phyloP scores from a whole-genome alignment of 129 eudicot species.

The Pseudognaphalium luteoalbum region DNA sequence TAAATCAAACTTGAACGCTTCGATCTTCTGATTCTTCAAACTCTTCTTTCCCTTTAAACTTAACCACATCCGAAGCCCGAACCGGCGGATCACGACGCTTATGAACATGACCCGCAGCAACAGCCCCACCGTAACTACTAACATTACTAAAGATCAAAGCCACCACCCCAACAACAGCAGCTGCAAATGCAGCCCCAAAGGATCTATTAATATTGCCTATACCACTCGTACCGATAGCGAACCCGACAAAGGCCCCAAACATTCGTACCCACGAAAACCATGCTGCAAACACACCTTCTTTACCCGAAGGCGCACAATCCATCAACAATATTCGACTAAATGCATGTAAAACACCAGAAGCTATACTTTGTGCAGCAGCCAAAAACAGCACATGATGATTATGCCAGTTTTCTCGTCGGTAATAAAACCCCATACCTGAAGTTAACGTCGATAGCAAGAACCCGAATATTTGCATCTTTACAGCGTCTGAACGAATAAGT shows the following conservation, averaged over 20 bases:
- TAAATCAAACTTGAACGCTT: conserved; percentile 36
- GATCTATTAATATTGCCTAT: conserved; percentile 45
- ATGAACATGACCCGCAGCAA: conserved; percentile 69
- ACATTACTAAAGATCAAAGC: conserved; percentile 68
- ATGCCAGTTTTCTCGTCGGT: conserved; percentile 45
- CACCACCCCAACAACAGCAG: conserved; percentile 52
- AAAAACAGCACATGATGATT: conserved; percentile 42
- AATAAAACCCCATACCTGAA: conserved; percentile 70
- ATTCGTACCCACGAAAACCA: conserved; percentile 82
- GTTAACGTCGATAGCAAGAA: conserved; percentile 48
- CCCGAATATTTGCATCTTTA: conserved; percentile 79
- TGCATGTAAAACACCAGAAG: conserved; percentile 60
- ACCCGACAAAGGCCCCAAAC: conserved; percentile 68
- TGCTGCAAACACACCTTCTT: conserved; percentile 70
- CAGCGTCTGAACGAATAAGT: conserved; percentile 64
- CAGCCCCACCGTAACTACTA: conserved; percentile 72
- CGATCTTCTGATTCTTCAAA: conserved; percentile 27
- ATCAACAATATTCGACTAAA: conserved; percentile 63
- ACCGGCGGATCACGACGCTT: conserved; percentile 46
- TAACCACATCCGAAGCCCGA: conserved; percentile 32
- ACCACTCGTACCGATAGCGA: conserved; percentile 53
- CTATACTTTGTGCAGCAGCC: conserved; percentile 53
- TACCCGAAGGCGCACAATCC: conserved; percentile 77
- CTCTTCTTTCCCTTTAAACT: conserved; percentile 16
- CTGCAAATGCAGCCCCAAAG: conserved; percentile 65